phyloP scores from a whole-genome alignment of 306 rosid species.

The Senna tora region DNA sequence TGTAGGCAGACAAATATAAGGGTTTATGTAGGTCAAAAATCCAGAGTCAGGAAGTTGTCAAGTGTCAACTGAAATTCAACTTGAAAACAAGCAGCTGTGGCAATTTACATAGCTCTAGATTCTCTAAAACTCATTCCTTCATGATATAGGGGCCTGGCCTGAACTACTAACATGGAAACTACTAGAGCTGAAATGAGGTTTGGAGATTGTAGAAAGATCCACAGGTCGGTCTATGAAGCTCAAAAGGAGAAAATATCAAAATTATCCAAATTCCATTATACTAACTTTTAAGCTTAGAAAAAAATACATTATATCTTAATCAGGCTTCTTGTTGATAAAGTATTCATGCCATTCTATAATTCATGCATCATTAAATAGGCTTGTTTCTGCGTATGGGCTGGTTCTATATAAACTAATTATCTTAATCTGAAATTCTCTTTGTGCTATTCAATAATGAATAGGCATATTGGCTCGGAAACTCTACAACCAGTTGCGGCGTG shows the following conservation, averaged over 20 bases:
- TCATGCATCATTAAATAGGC: conserved; percentile 9
- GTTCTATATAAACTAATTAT: conserved; percentile 34
- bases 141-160: conserved; percentile 8
- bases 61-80: background rate
- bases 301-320: background rate
- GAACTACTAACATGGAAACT: conserved; percentile 16
- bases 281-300: conserved; percentile 10
- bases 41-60: background rate
- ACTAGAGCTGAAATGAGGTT: conserved; percentile 26
- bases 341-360: conserved; percentile 34
- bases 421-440: conserved; percentile 32
- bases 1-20: conserved; percentile 5
- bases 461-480: conserved; percentile 83
- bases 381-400: conserved; percentile 21
- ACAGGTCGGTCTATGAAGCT: conserved; percentile 3
- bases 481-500: conserved; percentile 75
- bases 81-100: background rate
- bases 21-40: conserved; percentile 10
- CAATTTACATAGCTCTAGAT: background rate
- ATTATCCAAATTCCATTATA: background rate
- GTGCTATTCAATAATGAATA: conserved; percentile 47
- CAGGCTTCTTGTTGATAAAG: conserved; percentile 15
- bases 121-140: conserved; percentile 10
- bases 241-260: conserved; percentile 16
- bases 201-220: conserved; percentile 15